Base-by-base conservation (phyloP, 306 rosid species). In the Pterocarpus macrocarpus region DNA sequence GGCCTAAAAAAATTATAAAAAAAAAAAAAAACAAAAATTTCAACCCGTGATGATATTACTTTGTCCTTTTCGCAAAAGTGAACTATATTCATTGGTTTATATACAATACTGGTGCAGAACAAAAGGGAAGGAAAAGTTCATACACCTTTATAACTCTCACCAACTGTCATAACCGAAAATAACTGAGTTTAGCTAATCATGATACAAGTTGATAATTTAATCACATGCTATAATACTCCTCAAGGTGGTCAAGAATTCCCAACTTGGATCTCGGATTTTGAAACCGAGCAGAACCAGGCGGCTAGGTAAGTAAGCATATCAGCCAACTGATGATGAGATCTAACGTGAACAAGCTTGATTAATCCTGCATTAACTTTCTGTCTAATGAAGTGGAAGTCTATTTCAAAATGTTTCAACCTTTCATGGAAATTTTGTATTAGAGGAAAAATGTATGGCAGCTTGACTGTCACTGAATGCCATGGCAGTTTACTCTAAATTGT, bases 151-250 rank as follows among this genome's bases (percentile, higher is more conserved):
- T 55, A 4, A 55, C 61, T 55, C 30, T 5, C 22, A n/a, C 61
- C 0, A 55, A 55, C 61, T n/a, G 28, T 55, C 30, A n/a, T 5
- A 55, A 55, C 61, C 32, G 4, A 55, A 53, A 55, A 55, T 55
- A 55, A 55, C 61, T n/a, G 61, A 55, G n/a, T 55, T 55, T 55
- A 55, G n/a, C 61, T 55, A 16, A 55, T 47, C 61, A n/a, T 55
- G 61, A 55, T 17, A 16, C 30, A 55, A 55, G 61, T 5, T 55
- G 30, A 55, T 14, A 13, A 15, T 13, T 50, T 5, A 50, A 50
- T 15, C 61, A 55, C 32, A 15, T 53, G 58, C 17, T 14, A 22
- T 53, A 53, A 53, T 53, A 53, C 22, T 53, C 15, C 55, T 10
- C 14, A 12, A 13, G 22, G 6, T 5, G 7, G 61, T 55, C 28